phyloP scores from a whole-genome alignment of 176 grass and related monocot genomes.

The Ensete ventricosum region DNA sequence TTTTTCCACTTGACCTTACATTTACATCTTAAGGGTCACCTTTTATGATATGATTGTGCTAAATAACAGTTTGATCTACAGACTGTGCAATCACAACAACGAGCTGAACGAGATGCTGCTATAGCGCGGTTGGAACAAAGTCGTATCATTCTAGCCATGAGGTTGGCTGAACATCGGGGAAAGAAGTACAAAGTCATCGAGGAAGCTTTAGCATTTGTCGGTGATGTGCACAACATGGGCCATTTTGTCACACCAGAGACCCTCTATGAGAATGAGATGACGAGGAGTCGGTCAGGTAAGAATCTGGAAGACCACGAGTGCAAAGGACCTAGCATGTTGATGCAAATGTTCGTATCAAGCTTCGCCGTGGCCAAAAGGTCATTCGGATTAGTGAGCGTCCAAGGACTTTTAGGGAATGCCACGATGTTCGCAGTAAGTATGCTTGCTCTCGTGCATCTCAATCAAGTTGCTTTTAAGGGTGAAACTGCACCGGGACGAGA shows the following conservation, averaged over 20 bases:
- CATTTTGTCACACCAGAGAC: conserved; percentile 45
- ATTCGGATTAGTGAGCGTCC: conserved; percentile 29
- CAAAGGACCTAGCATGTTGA: conserved; percentile 37
- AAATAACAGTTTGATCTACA: conserved; percentile 25
- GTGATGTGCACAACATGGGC: conserved; percentile 41
- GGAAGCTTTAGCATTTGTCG: conserved; percentile 68
- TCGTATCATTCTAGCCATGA: conserved; percentile 51
- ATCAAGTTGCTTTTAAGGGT: conserved; percentile 19
- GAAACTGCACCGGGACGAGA: conserved; percentile 15
- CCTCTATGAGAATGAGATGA: conserved; percentile 19
- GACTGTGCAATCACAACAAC: conserved; percentile 85
- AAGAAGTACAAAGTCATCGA: conserved; percentile 67
- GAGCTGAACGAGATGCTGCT: conserved; percentile 55
- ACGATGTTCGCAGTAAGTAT: conserved; percentile 65
- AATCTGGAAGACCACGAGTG: conserved; percentile 21
- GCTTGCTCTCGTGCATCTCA: background rate
- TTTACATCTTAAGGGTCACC: background rate
- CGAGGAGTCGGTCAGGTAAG: conserved; percentile 27
- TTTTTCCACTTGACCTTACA: background rate
- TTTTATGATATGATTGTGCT: conserved; percentile 8
- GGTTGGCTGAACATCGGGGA: conserved; percentile 67
- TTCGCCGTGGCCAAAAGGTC: conserved; percentile 51
- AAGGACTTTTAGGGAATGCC: conserved; percentile 46
- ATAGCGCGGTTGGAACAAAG: conserved; percentile 86
- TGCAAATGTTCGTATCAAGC: conserved; percentile 46